Evolutionary conservation across 768 basidiomycete genomes (phyloP).

Genomic region (Boletus speciosus): DNA sequence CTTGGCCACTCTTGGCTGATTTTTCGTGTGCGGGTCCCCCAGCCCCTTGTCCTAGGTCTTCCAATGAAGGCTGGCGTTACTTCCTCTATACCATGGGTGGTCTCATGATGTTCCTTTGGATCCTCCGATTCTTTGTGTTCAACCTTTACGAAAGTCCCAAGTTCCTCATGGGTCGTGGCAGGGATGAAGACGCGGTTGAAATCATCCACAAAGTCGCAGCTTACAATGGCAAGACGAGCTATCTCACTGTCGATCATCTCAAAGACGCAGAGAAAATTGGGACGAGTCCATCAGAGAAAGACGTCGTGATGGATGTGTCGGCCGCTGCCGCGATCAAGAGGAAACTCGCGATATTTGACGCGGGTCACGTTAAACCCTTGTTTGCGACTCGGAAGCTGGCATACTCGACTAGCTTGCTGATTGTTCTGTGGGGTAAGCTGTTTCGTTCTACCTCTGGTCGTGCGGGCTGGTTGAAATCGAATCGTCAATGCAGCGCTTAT

Average conservation of each 20-base stretch:
- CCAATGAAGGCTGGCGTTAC: constrained; percentile 75
- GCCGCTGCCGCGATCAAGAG: constrained; percentile 37
- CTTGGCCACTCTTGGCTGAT: constrained; percentile 71
- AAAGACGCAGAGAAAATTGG: constrained; percentile 15
- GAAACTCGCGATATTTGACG: constrained; percentile 38
- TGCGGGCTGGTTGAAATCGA: neutral
- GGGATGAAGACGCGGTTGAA: constrained; percentile 59
- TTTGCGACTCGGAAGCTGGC: constrained; percentile 51
- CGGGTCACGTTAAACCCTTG: constrained; percentile 43
- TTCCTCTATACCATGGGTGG: constrained; percentile 52
- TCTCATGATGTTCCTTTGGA: constrained; percentile 59
- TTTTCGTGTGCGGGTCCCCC: constrained; percentile 51
- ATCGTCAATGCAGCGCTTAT: constrained; percentile 51
- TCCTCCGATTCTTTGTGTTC: constrained; percentile 65
- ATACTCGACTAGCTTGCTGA: constrained; percentile 47
- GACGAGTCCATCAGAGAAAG: constrained; percentile 6
- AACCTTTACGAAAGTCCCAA: constrained; percentile 67
- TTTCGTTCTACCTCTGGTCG: neutral
- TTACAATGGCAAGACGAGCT: constrained; percentile 52
- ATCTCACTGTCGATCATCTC: constrained; percentile 56
- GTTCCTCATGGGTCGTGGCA: constrained; percentile 66
- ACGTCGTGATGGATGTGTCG: constrained; percentile 32
- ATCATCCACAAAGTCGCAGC: constrained; percentile 60
- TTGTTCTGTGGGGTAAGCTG: constrained; percentile 48
- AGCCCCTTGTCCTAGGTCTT: constrained; percentile 41